Evolutionary conservation across 1,139 yeast species (phyloP).

Genomic region (Suhomyces choctaworum): DNA sequence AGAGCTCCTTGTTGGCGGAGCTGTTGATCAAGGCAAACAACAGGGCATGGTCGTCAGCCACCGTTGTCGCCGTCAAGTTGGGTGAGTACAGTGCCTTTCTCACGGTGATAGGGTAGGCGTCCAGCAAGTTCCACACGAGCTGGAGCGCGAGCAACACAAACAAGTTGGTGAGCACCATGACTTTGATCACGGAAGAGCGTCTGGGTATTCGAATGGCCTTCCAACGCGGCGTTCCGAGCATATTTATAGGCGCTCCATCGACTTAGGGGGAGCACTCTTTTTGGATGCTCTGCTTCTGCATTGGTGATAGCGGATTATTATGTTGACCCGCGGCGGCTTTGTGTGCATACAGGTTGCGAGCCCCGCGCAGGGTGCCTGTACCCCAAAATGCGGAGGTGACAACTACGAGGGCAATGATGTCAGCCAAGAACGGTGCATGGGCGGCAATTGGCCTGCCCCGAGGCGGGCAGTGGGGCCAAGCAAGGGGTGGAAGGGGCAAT

Average conservation of each 20-base stretch:
- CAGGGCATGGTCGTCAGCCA: neutral
- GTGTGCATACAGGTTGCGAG: no score
- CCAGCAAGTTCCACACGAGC: conserved; percentile 3
- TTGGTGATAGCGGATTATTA: no score
- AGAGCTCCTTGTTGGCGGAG: conserved; percentile 25
- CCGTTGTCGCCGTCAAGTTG: conserved; percentile 2
- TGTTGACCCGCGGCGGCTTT: no score
- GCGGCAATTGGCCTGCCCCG: no score
- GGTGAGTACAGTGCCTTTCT: conserved; percentile 1
- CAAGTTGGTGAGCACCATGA: conserved; percentile 6
- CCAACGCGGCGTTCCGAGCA: neutral
- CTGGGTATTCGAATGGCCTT: conserved; percentile 3
- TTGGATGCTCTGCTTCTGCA: neutral
- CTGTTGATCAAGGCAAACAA: conserved; percentile 13
- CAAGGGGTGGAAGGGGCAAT: no score
- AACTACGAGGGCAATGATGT: no score
- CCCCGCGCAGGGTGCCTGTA: no score
- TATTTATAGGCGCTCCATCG: conserved; percentile 5
- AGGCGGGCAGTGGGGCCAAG: no score
- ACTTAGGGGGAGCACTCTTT: neutral
- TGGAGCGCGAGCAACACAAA: conserved; percentile 7
- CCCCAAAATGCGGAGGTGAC: no score
- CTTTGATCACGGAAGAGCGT: conserved; percentile 5
- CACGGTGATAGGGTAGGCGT: conserved; percentile 8
- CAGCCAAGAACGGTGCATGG: no score